Evolutionary conservation across 2,329 filamentous ascomycete genomes (phyloP).

Genomic region (Aspergillus hiratsukae): DNA sequence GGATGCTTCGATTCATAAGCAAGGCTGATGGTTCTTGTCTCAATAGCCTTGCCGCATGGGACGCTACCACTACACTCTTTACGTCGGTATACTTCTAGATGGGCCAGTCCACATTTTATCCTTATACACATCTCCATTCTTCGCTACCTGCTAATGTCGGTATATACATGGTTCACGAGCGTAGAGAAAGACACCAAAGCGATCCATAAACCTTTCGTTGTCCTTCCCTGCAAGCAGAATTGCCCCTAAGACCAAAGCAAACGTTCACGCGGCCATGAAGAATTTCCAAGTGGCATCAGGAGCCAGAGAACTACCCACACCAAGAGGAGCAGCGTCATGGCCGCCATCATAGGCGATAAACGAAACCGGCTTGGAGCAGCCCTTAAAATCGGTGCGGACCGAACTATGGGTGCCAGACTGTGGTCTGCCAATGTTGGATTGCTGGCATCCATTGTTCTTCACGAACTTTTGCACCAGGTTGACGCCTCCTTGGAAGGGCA

Average conservation of each 20-base stretch:
- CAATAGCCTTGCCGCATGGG: no score
- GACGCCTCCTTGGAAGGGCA: constrained; percentile 32
- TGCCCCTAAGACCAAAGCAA: neutral
- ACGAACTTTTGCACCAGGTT: constrained; percentile 38
- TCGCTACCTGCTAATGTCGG: neutral
- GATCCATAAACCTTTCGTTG: neutral
- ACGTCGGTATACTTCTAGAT: no score
- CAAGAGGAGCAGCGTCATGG: constrained; percentile 11
- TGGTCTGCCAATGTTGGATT: constrained; percentile 4
- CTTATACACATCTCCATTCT: neutral
- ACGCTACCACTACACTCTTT: neutral
- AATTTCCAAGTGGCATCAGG: constrained; percentile 14
- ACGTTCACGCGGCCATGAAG: constrained; percentile 7
- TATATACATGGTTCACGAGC: neutral
- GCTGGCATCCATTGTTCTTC: constrained; percentile 34
- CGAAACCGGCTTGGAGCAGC: constrained; percentile 11
- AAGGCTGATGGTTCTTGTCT: no score
- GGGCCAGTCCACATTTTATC: neutral
- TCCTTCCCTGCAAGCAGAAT: neutral
- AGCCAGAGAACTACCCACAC: constrained; percentile 8
- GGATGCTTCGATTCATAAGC: no score
- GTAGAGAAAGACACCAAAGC: neutral
- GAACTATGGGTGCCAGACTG: constrained; percentile 3
- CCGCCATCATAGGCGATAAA: constrained; percentile 14
- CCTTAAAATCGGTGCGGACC: constrained; percentile 8